Base-by-base conservation (phyloP, 176 grass and related monocot genomes). In the Rhipidocladum racemiflorum region DNA sequence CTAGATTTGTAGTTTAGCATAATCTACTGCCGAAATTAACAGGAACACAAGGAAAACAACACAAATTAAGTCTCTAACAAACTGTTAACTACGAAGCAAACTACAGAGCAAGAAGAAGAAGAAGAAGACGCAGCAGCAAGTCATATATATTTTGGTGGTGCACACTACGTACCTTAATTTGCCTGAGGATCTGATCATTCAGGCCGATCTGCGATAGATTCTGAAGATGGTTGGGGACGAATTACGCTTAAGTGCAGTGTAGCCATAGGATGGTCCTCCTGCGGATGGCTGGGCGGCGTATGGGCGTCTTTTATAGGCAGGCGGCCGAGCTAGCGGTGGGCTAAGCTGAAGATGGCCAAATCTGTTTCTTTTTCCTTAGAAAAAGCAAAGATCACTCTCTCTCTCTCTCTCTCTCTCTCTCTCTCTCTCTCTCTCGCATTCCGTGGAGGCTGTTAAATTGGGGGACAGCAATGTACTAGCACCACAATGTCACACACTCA, bases 281-380 rank as follows among this genome's bases (percentile, higher is more conserved):
- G 70, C 25, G 81, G 40, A 54, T 76, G 72, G 65, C 46, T 75
- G 62, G 51, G 71, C 46, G 20, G 83, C 78, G 42, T 62, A 78
- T 90, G 79, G 57, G 39, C 66, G 72, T 53, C 83, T 90, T 86
- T 74, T 90, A 90, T 90, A 86, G 73, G 39, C 56, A 86, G 73
- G 39, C 56, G 25, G 44, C 55, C 44, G 25, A 17, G 53, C 53
- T 40, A 20, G 24, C 8, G 49, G 21, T 56, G 53, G 21, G 20
- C 53, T 10, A 55, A 20, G 45, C 21, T 25, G 42, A 71, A 60
- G 83, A 78, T 86, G 88, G 29, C 59, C 78, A 66, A 71, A 82
- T 90, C 83, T 83, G 73, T 72, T 86, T 78, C 59, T 46, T 85
- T 84, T 84, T 53, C 45, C 24, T 16, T 51, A 38, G 9, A 54